Base-by-base conservation (phyloP, 305 asterid genomes). In the Fraxinus paxiana region DNA sequence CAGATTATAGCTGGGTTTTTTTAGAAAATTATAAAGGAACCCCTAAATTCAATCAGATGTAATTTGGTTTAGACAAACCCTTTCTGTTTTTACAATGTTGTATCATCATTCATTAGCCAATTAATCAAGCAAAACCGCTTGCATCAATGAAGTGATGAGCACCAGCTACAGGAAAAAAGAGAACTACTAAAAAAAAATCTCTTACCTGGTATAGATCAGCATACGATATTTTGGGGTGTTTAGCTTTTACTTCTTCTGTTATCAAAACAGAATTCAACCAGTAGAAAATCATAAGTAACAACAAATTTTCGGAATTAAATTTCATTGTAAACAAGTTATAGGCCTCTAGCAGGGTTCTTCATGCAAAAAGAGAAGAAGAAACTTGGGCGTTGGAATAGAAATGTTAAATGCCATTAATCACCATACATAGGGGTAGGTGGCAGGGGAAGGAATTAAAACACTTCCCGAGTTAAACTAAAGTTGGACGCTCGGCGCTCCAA, bases 121-220 rank as follows among this genome's bases (percentile, higher is more conserved):
- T 46, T 12, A 69, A 69, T 33, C 20, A 70, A 63, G 79, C 54
- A 67, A 76, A 6, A 7, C 31, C 10, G 15, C 10, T 59, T 18
- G 71, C 20, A 28, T 17, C 26, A 33, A 83, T 24, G 63, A 79
- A 24, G 63, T 54, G 71, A 37, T 74, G 46, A 70, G 34, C 76
- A 61, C 54, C 38, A 59, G 48, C 75, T 69, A 70, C 5, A 67
- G 0, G 5, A 10, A 70, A 15, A 61, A 2, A 56, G 31, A 37
- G 13, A 6, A 1, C 4, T 7, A 76, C 2, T 38, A 5, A 22
- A 6, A 38, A 69, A 80, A 43, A 35, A 28, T 79, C 17, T 51
- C 56, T 78, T 84, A 95, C 98, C 97, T 93, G 98, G 87, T 92
- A 93, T 84, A 93, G 92, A 83, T 95, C 98, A 76, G 98, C 97